Conservation (phyloP, 805 yeast species). For the Novakomyces olei region DNA sequence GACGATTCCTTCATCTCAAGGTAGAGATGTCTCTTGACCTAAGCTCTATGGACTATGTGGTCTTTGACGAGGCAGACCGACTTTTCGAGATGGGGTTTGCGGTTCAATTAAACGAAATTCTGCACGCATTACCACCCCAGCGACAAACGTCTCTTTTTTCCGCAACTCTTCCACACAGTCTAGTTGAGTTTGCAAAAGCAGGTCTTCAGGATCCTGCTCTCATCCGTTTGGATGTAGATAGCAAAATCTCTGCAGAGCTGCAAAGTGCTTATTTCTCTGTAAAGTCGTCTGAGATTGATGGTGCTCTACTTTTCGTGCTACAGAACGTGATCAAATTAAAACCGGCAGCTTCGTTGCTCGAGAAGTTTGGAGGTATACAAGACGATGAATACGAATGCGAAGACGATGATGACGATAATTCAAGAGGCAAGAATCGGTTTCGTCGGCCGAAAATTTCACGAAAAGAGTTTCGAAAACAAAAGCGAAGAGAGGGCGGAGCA, state of each 20-base stretch:
- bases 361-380: conserved; percentile 36
- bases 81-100: conserved; percentile 91
- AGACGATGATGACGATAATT: conserved; percentile 30
- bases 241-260: conserved; percentile 70
- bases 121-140: conserved; percentile 57
- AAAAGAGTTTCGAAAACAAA: no score
- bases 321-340: conserved; percentile 77
- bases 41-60: conserved; percentile 65
- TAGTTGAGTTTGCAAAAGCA: conserved; percentile 94
- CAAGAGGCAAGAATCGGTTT: conserved; percentile 2
- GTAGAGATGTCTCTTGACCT: conserved; percentile 85
- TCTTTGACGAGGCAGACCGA: conserved; percentile 93
- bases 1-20: conserved; percentile 84
- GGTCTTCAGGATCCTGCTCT: conserved; percentile 82
- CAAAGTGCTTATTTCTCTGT: conserved; percentile 74
- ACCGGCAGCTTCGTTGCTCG: conserved; percentile 34
- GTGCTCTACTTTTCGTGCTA: conserved; percentile 50
- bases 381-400: conserved; percentile 4
- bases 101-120: conserved; percentile 73
- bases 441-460: no score
- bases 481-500: conserved; percentile 30
- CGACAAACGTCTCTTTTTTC: conserved; percentile 82
- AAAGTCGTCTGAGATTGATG: conserved; percentile 74
- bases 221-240: conserved; percentile 80
- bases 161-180: conserved; percentile 78